Evolutionary conservation across 768 basidiomycete genomes (phyloP).

Genomic region (Fistulinella prunicolor): DNA sequence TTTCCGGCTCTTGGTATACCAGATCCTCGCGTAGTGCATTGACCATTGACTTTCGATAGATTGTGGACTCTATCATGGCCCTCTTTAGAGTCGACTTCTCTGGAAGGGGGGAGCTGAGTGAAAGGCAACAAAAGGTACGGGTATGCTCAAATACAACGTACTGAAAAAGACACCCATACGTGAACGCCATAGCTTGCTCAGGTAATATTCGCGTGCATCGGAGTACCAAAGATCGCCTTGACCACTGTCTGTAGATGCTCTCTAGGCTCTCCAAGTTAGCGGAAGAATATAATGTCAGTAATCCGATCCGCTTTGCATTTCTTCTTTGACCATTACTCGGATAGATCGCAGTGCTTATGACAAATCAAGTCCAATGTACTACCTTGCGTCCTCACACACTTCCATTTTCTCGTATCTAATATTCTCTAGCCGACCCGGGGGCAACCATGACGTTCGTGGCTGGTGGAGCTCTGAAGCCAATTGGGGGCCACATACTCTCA

Average conservation of each 20-base stretch:
- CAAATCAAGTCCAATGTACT: conserved; percentile 89
- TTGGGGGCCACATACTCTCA: conserved; percentile 86
- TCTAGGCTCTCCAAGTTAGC: conserved; percentile 88
- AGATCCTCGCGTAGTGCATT: neutral
- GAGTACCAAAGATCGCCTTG: neutral
- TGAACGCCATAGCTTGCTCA: conserved; percentile 67
- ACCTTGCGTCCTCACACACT: conserved; percentile 1
- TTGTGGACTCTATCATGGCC: conserved; percentile 97
- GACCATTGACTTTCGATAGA: conserved; percentile 43
- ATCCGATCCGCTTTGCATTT: neutral
- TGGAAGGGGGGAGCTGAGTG: conserved; percentile 90
- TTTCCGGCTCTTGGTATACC: conserved; percentile 61
- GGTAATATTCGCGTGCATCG: conserved; percentile 36
- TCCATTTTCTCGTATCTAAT: conserved; percentile 4
- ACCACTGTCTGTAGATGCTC: conserved; percentile 59
- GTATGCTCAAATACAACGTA: neutral
- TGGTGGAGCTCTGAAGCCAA: conserved; percentile 87
- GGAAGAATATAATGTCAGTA: conserved; percentile 81
- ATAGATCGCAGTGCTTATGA: conserved; percentile 82
- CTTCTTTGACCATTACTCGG: conserved; percentile 7
- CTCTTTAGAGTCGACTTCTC: conserved; percentile 92
- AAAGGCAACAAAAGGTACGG: conserved; percentile 84
- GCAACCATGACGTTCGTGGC: conserved; percentile 95
- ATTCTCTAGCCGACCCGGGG: conserved; percentile 77
- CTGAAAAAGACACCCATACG: conserved; percentile 12